Evolutionary conservation across 805 yeast species (phyloP), one percentile per base, ranked within the genome.

Genomic region (Cyberlindnera nakhonratchasimensis): DNA sequence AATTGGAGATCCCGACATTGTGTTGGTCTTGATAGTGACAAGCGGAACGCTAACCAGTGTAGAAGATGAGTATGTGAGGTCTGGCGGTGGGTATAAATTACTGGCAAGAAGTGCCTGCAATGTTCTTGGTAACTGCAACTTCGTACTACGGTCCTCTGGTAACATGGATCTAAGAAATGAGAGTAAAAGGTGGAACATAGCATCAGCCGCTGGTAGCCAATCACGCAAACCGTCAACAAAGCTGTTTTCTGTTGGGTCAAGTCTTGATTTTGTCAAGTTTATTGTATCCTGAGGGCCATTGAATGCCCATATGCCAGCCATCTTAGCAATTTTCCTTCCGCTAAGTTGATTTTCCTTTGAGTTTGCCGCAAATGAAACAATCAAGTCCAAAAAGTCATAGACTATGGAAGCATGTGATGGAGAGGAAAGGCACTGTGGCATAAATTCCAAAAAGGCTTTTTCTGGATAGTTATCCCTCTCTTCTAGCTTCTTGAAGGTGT

Each of bases 261-360:
- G 32, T 25, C 37, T 53, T 30, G 64, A 61, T 46, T 52, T 61
- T 39, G 52, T 51, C 34, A 50, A 56, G 34, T 33, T 29, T 2
- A 45, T 33, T 16, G 48, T 35, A 11, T 52, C 54, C 21, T 61
- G 53, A 12, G 59, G 58, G 1, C 74, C 70, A 37, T 79, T 75
- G 55, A 89, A 89, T 0, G 96, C 97, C 96, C 96, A 89, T 19
- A 86, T 65, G 7, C 91, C 90, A 29, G 91, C 82, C 79, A 89
- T 74, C 51, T 85, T 81, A 11, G 93, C 72, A 14, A 89, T 73
- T 57, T 86, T 87, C 36, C 89, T 72, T 1, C 93, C 95, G 55
- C 86, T 79, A 70, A 89, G 66, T 55, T 83, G 79, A 55, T 88
- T 87, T 31, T 79, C 77, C 53, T 80, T 83, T 3, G 95, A 79